These are phyloP conservation scores for Epichloe festucae DNA, from an alignment of 2,329 filamentous ascomycete species.

Conservation along the genomic window DNA sequence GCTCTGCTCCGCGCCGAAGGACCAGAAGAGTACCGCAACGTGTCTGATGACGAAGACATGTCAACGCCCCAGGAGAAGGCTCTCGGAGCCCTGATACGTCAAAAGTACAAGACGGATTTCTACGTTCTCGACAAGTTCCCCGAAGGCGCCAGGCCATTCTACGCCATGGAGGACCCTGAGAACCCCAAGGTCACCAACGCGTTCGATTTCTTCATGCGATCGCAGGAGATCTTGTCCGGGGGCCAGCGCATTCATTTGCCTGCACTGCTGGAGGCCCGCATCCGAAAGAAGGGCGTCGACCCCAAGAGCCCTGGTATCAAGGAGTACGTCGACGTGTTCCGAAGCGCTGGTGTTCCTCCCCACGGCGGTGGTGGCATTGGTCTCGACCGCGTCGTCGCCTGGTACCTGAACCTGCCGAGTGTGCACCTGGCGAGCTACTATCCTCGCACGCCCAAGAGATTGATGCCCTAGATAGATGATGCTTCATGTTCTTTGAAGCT, in stretches of 20 bases:
- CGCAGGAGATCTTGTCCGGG: conserved; percentile 89
- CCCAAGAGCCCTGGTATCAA: conserved; percentile 64
- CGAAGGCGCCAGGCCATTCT: conserved; percentile 42
- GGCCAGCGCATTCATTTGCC: conserved; percentile 85
- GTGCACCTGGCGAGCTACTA: conserved; percentile 46
- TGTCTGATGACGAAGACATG: conserved; percentile 68
- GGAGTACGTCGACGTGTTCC: conserved; percentile 78
- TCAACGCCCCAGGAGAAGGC: conserved; percentile 73
- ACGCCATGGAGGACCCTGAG: conserved; percentile 46
- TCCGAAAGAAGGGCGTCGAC: conserved; percentile 70
- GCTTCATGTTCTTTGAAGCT: background rate
- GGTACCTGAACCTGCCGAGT: conserved; percentile 45
- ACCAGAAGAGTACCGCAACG: conserved; percentile 50
- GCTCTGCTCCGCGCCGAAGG: conserved; percentile 65
- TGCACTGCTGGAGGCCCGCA: conserved; percentile 59
- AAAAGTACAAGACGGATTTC: conserved; percentile 91
- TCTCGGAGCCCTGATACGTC: conserved; percentile 72
- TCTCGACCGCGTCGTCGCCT: conserved; percentile 70
- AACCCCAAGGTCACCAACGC: conserved; percentile 40
- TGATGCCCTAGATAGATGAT: conserved; percentile 31
- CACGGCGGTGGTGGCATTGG: conserved; percentile 86
- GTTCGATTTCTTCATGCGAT: conserved; percentile 79
- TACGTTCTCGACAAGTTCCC: conserved; percentile 97
- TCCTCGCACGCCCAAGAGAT: conserved; percentile 46
- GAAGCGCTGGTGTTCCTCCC: conserved; percentile 70